Evolutionary conservation across 495 filamentous ascomycete species (phyloP), one percentile per base, ranked within the genome.

Genomic region (Penicillium roqueforti): DNA sequence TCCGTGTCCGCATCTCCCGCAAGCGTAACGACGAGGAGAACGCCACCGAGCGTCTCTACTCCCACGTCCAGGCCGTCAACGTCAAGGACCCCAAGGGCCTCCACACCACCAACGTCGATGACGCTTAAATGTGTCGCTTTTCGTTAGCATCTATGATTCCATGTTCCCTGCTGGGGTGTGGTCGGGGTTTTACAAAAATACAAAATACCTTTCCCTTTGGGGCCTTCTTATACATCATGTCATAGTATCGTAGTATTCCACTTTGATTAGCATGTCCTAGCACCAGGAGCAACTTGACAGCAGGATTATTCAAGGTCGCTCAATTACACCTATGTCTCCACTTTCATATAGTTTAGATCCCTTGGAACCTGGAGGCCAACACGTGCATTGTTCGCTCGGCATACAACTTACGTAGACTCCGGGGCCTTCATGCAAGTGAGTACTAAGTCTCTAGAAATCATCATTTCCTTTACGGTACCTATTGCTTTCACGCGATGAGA

Each of bases 21-120:
- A 93, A 95, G 86, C 91, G 93, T 83, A 99, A 99, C 82, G 93
- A 99, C 74, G 93, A 99, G 82, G 93, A 99, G 80, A 91, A 88
- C 65, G 92, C 93, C 66, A 93, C 93, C 83, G 86, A 98, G 83
- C 92, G 88, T 81, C 84, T 98, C 65, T 98, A 97, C 86, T 91
- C 86, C 74, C 96, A 95, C 80, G 95, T 98, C 68, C 91, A 97
- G 85, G 93, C 92, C 57, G 93, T 97, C 76, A 96, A 95, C 77
- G 93, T 97, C 64, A 97, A 96, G 89, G 87, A 92, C 79, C 83
- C 91, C 70, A 97, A 95, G 89, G 92, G 92, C 71, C 84, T 98
- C 62, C 85, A 87, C 68, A 97, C 93, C 54, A 82, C 87, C 55
- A 83, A 93, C 63, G 86, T 88, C 48, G 78, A 81, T 57, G 78